phyloP scores from a whole-genome alignment of 257 asterid species.

The Verbena officinalis region DNA sequence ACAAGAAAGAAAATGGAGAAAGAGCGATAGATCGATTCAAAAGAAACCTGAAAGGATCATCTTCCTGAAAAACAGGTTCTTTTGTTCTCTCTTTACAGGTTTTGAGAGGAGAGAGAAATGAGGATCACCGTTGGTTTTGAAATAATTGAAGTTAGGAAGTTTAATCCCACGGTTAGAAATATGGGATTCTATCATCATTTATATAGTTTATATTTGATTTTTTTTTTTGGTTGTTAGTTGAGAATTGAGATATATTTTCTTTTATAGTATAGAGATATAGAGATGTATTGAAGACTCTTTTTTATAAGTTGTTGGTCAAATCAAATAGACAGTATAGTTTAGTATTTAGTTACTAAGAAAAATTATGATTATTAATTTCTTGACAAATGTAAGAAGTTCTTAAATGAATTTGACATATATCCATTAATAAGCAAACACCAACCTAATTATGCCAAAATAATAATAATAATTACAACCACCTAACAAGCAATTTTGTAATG shows the following conservation, averaged over 20 bases:
- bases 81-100: conserved; percentile 22
- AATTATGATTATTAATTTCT: too few species aligned
- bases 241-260: not conserved
- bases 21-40: conserved; percentile 30
- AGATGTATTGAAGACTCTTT: too few species aligned
- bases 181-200: not conserved
- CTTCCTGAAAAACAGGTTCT: conserved; percentile 31
- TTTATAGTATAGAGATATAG: too few species aligned
- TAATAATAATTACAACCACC: too few species aligned
- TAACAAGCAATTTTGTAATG: too few species aligned
- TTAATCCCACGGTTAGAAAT: conserved; percentile 43
- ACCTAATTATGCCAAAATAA: too few species aligned
- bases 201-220: not conserved
- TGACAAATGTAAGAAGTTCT: too few species aligned
- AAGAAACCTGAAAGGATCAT: conserved; percentile 28
- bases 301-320: too few species aligned
- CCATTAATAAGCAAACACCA: too few species aligned
- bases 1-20: conserved; percentile 7
- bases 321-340: too few species aligned
- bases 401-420: too few species aligned
- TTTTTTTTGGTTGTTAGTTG: conserved; percentile 24
- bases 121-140: conserved; percentile 47
- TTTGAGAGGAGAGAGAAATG: conserved; percentile 43
- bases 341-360: too few species aligned
- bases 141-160: conserved; percentile 26